Percentiles rank a stretch among this genome's conserved stretches.
phyloP scores from a whole-genome alignment of 495 filamentous ascomycete species.

The Podospora tetraspora region DNA sequence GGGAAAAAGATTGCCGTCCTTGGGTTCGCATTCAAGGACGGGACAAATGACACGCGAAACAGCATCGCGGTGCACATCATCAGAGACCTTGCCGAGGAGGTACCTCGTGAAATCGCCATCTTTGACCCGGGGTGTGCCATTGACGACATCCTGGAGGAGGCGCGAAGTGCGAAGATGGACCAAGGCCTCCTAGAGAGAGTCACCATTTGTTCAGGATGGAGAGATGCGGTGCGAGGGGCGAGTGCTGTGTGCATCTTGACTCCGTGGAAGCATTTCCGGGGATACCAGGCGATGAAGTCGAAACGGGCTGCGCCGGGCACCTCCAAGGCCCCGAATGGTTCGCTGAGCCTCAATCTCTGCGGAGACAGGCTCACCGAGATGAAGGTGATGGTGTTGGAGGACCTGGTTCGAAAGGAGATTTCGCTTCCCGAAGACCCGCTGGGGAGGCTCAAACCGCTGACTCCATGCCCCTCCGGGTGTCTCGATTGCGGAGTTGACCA shows the following conservation, averaged over 20 bases:
- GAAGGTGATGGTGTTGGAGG: slow-evolving; percentile 21
- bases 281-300: slow-evolving; percentile 8
- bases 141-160: slow-evolving; percentile 37
- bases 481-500: slow-evolving; percentile 25
- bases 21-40: slow-evolving; percentile 78
- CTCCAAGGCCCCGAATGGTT: neutral
- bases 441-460: slow-evolving; percentile 20
- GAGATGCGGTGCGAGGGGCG: slow-evolving; percentile 41
- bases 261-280: slow-evolving; percentile 32
- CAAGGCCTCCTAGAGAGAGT: slow-evolving; percentile 34
- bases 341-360: neutral
- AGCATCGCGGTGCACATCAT: slow-evolving; percentile 65
- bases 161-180: slow-evolving; percentile 33
- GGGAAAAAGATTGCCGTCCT: slow-evolving; percentile 70
- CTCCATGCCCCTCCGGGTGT: slow-evolving; percentile 23
- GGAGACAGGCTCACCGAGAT: slow-evolving; percentile 19
- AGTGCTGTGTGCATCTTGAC: slow-evolving; percentile 29
- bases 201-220: slow-evolving; percentile 37
- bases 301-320: neutral
- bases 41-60: slow-evolving; percentile 73
- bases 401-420: slow-evolving; percentile 3
- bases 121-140: slow-evolving; percentile 65
- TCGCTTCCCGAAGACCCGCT: slow-evolving; percentile 22
- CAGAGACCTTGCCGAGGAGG: slow-evolving; percentile 56
- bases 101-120: slow-evolving; percentile 59